Conservation (phyloP, 768 basidiomycete species). For the Gyrodon lividus region DNA sequence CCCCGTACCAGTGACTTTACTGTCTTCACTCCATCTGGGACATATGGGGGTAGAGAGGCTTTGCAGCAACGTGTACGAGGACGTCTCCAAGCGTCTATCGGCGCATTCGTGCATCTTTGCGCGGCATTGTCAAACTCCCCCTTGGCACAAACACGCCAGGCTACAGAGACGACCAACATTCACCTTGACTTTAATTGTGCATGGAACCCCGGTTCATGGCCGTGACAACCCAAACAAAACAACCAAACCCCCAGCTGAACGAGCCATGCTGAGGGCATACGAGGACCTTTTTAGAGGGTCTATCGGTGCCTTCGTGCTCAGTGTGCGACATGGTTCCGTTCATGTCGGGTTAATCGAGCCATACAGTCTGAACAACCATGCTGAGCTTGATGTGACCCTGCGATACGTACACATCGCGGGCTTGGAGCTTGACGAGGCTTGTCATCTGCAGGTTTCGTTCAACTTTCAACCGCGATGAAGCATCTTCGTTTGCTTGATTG, state of each 20-base stretch:
- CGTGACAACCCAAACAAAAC: not conserved
- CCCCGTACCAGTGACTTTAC: not conserved
- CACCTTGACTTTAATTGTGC: not conserved
- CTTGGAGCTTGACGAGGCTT: not conserved
- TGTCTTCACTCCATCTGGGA: slow-evolving; percentile 3
- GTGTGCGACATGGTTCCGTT: slow-evolving; percentile 1
- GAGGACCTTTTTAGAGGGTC: not conserved
- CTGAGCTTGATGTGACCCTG: not conserved
- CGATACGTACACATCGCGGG: not conserved
- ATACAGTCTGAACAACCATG: no score
- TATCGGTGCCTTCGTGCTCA: slow-evolving; percentile 12
- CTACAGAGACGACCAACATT: not conserved
- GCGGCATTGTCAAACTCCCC: not conserved
- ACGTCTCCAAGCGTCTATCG: not conserved
- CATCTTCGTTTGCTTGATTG: not conserved
- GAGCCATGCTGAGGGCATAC: slow-evolving; percentile 3
- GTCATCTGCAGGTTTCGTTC: no score
- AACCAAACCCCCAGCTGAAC: not conserved
- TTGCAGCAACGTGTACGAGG: not conserved
- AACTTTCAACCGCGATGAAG: no score
- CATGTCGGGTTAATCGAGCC: not conserved
- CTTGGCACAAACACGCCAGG: not conserved
- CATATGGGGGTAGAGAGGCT: not conserved
- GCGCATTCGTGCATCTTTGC: not conserved
- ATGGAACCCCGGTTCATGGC: not conserved